Evolutionary conservation across 176 grass and related monocot species (phyloP), one percentile per base, ranked within the genome.

Genomic region (Eragrostis curvula): DNA sequence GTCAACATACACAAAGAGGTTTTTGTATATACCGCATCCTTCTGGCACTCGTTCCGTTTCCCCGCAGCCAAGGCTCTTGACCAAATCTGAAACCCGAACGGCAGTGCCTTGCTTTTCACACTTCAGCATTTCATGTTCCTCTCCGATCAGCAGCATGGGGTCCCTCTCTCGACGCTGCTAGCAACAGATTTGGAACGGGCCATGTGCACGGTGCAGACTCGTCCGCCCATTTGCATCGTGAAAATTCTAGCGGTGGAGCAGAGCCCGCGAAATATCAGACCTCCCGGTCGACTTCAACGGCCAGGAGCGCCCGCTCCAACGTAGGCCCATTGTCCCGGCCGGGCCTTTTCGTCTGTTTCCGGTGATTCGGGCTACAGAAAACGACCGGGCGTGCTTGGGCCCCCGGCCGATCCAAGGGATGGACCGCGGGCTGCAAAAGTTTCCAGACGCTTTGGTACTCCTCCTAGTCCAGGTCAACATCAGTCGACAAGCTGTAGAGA

Each of bases 161-260:
- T 43, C n/a, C 28, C 50, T 81, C 3, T 75, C 62, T 7, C 24
- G 53, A 41, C 58, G 36, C 6, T 36, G 28, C 46, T 52, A 36
- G 3, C 1, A 21, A 10, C 66, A 47, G 46, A 39, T 56, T 66
- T 66, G 68, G 76, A 66, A 32, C 29, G 74, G 68, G 46, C 58
- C 68, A n/a, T 30, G 75, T 66, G 36, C 45, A 46, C 68, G 62
- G 78, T 59, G 7, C 78, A 81, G 61, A 13, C 28, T 87, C 42
- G 71, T 81, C 68, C 42, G 62, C 21, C 56, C 17, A 16, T 51
- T 43, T 32, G 6, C 5, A 5, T 39, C 69, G 59, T 67, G 69
- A 46, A 46, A 57, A 40, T 32, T 73, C 23, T 52, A 32, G 75
- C 23, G 32, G 46, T 18, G 1, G 16, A 21, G 52, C 28, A 6